A percentile compares a stretch with the other conserved stretches of the same genome.
Evolutionary conservation across 768 basidiomycete genomes (phyloP).

Genomic region (Clathrus columnatus): DNA sequence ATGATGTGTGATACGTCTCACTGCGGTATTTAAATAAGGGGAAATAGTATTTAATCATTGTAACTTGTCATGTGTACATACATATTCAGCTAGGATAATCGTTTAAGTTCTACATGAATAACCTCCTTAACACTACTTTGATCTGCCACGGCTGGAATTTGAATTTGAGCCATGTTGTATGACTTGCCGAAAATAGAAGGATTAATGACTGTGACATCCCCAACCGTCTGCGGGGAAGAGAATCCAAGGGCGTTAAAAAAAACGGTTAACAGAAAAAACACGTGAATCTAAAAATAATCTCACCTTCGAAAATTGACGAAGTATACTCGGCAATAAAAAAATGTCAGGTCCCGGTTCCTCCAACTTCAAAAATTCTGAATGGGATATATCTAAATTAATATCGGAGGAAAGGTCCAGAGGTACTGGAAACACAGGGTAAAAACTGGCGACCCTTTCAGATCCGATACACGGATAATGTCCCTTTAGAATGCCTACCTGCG

Average conservation of each 20-base stretch:
- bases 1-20: not conserved
- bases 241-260: no score
- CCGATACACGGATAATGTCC: not conserved
- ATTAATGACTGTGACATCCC: constrained; percentile 73
- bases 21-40: no score
- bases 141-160: constrained; percentile 2
- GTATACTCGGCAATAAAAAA: constrained; percentile 75
- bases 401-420: constrained; percentile 67
- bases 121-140: not conserved
- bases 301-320: constrained; percentile 89
- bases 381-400: constrained; percentile 85
- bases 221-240: constrained; percentile 47
- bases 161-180: not conserved
- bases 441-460: constrained; percentile 37
- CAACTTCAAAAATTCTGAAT: constrained; percentile 44
- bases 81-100: not conserved
- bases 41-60: not conserved
- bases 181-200: constrained; percentile 55
- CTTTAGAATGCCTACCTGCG: constrained; percentile 53
- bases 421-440: constrained; percentile 91
- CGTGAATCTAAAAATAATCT: no score
- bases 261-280: no score
- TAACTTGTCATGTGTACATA: not conserved
- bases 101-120: constrained; percentile 5
- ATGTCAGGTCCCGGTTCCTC: constrained; percentile 64